A percentile compares a stretch with the other conserved stretches of the same genome.
Evolutionary conservation across 192 early-diverging fungal genomes (phyloP).

Genomic region (Glomus cerebriforme): DNA sequence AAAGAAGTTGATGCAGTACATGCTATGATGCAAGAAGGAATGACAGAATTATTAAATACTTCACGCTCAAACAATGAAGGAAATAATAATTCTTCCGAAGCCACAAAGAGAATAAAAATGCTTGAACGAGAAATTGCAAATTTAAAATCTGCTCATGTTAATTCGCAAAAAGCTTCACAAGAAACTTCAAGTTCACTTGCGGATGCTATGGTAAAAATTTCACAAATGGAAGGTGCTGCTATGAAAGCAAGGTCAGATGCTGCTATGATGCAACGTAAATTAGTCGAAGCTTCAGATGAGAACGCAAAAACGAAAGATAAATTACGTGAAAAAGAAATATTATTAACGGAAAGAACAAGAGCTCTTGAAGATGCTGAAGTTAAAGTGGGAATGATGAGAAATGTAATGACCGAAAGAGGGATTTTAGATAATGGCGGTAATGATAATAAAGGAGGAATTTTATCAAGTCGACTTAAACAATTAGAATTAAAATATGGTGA

Average conservation of each 20-base stretch:
- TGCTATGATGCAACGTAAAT: conserved; percentile 41
- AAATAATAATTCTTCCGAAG: conserved; percentile 23
- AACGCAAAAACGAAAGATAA: conserved; percentile 38
- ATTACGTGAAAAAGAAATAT: conserved; percentile 46
- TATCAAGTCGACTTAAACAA: conserved; percentile 25
- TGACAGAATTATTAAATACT: conserved; percentile 40
- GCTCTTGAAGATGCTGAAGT: conserved; percentile 54
- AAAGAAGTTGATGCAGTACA: conserved; percentile 44
- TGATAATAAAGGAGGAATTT: neutral
- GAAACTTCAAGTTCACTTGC: conserved; percentile 41
- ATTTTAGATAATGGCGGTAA: conserved; percentile 40
- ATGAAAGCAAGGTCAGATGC: conserved; percentile 50
- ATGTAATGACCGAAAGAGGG: conserved; percentile 48
- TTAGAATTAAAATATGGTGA: conserved; percentile 30
- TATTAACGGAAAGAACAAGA: conserved; percentile 39
- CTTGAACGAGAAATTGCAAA: conserved; percentile 44
- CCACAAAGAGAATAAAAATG: conserved; percentile 32
- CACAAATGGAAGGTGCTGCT: conserved; percentile 49
- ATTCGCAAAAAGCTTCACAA: conserved; percentile 36
- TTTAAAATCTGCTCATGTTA: conserved; percentile 33
- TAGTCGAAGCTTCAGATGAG: conserved; percentile 48
- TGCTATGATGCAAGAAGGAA: conserved; percentile 44
- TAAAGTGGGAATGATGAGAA: conserved; percentile 51
- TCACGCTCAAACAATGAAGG: conserved; percentile 34
- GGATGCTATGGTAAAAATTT: conserved; percentile 46